phyloP scores from a whole-genome alignment of 1,284 basidiomycete genomes.

The Psilocybe mexicana region DNA sequence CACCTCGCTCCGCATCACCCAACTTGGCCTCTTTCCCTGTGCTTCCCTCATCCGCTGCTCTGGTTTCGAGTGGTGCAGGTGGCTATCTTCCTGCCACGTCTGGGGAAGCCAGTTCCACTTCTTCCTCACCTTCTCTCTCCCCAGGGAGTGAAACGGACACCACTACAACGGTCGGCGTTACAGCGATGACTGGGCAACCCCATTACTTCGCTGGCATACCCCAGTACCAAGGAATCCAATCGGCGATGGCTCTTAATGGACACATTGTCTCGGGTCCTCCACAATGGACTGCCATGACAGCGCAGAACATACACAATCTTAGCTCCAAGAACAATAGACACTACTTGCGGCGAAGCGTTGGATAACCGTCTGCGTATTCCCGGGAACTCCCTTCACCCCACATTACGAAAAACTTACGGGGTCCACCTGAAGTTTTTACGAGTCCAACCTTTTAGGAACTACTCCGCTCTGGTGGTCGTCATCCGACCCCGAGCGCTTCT shows the following conservation, averaged over 20 bases:
- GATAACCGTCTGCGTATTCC: slow-evolving; percentile 3
- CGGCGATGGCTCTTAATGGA: slow-evolving; percentile 3
- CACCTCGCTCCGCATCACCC: slow-evolving; percentile 12
- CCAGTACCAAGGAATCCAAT: slow-evolving; percentile 9
- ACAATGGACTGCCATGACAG: too few species aligned
- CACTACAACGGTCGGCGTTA: neutral
- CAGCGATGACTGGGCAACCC: neutral
- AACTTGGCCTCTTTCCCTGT: slow-evolving; percentile 11
- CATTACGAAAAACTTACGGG: neutral
- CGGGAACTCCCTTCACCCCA: neutral
- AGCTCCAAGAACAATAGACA: slow-evolving; percentile 3
- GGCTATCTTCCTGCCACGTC: neutral
- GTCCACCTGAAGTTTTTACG: neutral
- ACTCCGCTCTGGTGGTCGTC: neutral
- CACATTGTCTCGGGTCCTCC: neutral
- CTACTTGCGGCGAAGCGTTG: slow-evolving; percentile 13
- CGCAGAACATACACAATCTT: slow-evolving; percentile 1
- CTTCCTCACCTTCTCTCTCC: neutral
- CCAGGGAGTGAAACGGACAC: neutral
- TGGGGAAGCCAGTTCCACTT: neutral
- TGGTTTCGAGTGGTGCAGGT: neutral
- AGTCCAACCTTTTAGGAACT: neutral
- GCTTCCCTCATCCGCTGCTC: neutral
- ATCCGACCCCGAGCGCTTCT: too few species aligned
- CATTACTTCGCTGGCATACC: slow-evolving; percentile 5